phyloP scores from a whole-genome alignment of 2,329 filamentous ascomycete species.

The Pseudogymnoascus sp. region DNA sequence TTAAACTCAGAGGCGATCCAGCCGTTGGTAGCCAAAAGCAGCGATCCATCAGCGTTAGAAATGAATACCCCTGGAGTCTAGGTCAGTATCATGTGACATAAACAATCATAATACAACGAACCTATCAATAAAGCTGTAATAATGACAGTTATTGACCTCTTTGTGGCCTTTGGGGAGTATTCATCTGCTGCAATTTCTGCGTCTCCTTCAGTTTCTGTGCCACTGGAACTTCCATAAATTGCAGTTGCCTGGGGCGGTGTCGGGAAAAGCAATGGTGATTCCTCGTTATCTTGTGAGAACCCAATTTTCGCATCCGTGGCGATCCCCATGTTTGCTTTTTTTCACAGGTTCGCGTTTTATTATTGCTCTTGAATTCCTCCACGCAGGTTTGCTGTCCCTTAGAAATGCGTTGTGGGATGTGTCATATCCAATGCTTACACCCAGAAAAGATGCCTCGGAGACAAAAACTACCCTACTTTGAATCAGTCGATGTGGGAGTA shows the following conservation, averaged over 20 bases:
- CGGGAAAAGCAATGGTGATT: neutral
- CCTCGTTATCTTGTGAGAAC: neutral
- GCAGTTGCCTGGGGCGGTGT: neutral
- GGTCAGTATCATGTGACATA: neutral
- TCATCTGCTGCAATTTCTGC: neutral
- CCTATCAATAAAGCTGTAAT: neutral
- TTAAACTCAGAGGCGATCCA: slow-evolving; percentile 55
- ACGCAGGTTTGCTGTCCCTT: neutral
- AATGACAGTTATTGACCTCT: neutral
- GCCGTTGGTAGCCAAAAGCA: slow-evolving; percentile 60
- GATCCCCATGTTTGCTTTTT: neutral
- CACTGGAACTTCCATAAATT: neutral
- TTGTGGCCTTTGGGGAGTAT: neutral
- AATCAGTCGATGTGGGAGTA: neutral
- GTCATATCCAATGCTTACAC: neutral
- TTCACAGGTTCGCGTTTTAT: neutral
- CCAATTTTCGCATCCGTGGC: neutral
- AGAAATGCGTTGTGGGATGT: neutral
- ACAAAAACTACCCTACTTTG: neutral
- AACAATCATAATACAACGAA: neutral
- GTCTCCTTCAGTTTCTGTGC: neutral
- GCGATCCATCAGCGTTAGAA: slow-evolving; percentile 54
- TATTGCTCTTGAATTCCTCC: neutral
- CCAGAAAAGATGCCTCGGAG: neutral
- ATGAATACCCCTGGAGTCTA: slow-evolving; percentile 52